These are phyloP conservation scores for Syzygium jambos DNA, from an alignment of 345 rosid species.

Conservation along the genomic window DNA sequence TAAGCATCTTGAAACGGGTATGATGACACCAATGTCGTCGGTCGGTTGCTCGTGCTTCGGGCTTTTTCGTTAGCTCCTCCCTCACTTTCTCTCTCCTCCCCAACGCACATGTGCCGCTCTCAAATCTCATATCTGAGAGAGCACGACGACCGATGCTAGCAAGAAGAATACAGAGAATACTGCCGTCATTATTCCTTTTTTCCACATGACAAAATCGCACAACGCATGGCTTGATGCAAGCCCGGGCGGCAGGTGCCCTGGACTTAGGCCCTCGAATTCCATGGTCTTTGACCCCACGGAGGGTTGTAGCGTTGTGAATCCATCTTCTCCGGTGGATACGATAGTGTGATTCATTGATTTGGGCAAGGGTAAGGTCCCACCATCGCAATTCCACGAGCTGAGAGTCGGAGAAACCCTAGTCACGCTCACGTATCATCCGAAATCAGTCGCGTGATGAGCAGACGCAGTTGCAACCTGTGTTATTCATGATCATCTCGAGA, in stretches of 20 bases:
- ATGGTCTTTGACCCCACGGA: conserved; percentile 26
- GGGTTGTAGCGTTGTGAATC: conserved; percentile 18
- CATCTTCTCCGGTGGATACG: conserved; percentile 23
- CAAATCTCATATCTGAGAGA: not conserved
- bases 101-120: not conserved
- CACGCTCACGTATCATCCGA: conserved; percentile 34
- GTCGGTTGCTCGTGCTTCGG: not conserved
- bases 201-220: conserved; percentile 78
- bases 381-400: conserved; percentile 45
- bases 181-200: not conserved
- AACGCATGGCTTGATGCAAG: conserved; percentile 52
- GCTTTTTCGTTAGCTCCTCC: not conserved
- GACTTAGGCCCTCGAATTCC: conserved; percentile 48
- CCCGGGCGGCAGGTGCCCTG: conserved; percentile 43
- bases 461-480: conserved; percentile 16
- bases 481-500: not conserved
- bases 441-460: conserved; percentile 39
- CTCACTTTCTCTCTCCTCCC: not conserved
- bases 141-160: not conserved
- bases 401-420: conserved; percentile 54
- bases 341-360: conserved; percentile 18
- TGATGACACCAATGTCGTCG: not conserved
- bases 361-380: conserved; percentile 24
- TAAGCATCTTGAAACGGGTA: not conserved
- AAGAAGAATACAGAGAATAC: not conserved